These are phyloP conservation scores for Monotropa hypopitys DNA, from an alignment of 179 eudicot species.

Conservation along the genomic window DNA sequence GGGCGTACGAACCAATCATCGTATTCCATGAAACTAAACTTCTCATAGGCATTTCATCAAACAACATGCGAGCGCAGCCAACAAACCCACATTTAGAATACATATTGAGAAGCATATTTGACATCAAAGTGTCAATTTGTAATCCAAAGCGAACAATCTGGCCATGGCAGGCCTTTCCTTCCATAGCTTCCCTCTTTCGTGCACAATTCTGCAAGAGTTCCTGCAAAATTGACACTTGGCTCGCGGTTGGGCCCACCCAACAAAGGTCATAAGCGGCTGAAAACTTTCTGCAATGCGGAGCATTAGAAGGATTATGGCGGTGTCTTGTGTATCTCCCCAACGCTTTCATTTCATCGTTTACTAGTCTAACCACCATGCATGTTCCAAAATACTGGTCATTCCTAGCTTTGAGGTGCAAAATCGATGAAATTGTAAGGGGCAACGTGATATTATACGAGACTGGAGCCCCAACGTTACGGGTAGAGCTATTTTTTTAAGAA, in stretches of 20 bases:
- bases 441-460: too few relatives aligned
- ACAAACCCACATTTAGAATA: slow-evolving; percentile 53
- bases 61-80: slow-evolving; percentile 40
- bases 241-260: slow-evolving; percentile 8
- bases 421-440: not conserved
- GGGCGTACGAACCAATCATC: slow-evolving; percentile 48
- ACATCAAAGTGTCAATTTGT: slow-evolving; percentile 27
- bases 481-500: too few relatives aligned
- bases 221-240: slow-evolving; percentile 20
- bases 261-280: slow-evolving; percentile 9
- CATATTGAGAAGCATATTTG: slow-evolving; percentile 57
- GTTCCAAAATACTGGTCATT: not conserved
- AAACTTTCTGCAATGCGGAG: not conserved
- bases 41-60: slow-evolving; percentile 49
- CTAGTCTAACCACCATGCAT: not conserved
- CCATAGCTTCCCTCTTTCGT: slow-evolving; percentile 17
- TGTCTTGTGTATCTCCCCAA: not conserved
- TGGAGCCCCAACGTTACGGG: too few relatives aligned
- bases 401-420: not conserved
- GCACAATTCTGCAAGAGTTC: slow-evolving; percentile 46
- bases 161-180: slow-evolving; percentile 53
- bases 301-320: not conserved
- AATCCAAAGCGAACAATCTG: slow-evolving; percentile 32
- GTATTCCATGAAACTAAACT: slow-evolving; percentile 71
- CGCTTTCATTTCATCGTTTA: slow-evolving; percentile 8